These are phyloP conservation scores for Xanthoconium separans DNA, from an alignment of 1,284 basidiomycete genomes.

Conservation along the genomic window DNA sequence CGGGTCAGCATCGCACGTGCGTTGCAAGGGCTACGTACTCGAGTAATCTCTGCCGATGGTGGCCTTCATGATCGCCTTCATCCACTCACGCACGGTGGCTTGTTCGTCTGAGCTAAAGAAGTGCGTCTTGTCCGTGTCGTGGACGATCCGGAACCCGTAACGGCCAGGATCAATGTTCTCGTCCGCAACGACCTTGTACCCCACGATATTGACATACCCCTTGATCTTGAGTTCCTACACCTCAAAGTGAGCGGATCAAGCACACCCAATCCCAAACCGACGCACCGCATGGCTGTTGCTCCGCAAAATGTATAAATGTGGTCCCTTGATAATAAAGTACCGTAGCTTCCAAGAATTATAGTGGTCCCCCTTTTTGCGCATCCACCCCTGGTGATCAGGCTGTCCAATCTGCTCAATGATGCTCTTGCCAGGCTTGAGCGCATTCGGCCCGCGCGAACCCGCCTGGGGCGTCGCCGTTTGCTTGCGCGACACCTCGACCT, in stretches of 20 bases:
- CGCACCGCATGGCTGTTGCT: conserved; percentile 68
- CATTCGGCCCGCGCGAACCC: conserved; percentile 28
- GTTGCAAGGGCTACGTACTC: conserved; percentile 48
- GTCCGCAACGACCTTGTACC: conserved; percentile 93
- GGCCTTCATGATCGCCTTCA: conserved; percentile 99
- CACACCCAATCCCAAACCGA: not conserved
- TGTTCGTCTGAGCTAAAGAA: conserved; percentile 93
- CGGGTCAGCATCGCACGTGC: not conserved
- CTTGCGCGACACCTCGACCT: conserved; percentile 45
- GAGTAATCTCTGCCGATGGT: conserved; percentile 93
- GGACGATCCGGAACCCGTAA: conserved; percentile 95
- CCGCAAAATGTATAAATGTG: conserved; percentile 84
- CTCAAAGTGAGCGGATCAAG: conserved; percentile 1
- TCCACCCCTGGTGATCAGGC: conserved; percentile 88
- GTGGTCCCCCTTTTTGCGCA: conserved; percentile 93
- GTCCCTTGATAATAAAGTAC: conserved; percentile 94
- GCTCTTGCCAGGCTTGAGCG: conserved; percentile 62
- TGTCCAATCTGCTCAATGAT: conserved; percentile 87
- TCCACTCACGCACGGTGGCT: conserved; percentile 87
- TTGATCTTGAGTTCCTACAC: conserved; percentile 89
- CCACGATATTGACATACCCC: conserved; percentile 89
- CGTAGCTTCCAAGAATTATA: conserved; percentile 94
- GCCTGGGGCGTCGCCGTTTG: conserved; percentile 43
- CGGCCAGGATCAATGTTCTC: conserved; percentile 90
- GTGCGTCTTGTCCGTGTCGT: conserved; percentile 86